A percentile compares a stretch with the other conserved stretches of the same genome.
Evolutionary conservation across 1,284 basidiomycete genomes (phyloP).

Genomic region (Phlebopus sp.): DNA sequence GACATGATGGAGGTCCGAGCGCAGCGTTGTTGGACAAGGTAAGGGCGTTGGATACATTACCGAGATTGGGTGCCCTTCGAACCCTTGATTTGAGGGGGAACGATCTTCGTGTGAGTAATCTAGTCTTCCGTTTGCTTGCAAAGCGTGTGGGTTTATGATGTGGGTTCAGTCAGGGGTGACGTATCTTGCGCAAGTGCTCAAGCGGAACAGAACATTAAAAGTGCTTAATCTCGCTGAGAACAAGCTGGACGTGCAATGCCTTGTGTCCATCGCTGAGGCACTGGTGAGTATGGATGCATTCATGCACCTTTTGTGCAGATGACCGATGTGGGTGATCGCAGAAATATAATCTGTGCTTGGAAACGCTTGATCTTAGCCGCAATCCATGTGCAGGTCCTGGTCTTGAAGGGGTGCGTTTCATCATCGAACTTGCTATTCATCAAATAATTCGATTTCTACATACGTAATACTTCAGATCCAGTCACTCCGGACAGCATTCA

Average conservation of each 20-base stretch:
- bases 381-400: conserved; percentile 92
- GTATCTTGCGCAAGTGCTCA: conserved; percentile 93
- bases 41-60: conserved; percentile 79
- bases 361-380: conserved; percentile 89
- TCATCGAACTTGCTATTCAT: neutral
- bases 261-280: conserved; percentile 85
- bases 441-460: neutral
- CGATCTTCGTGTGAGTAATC: conserved; percentile 73
- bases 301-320: neutral
- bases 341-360: conserved; percentile 95
- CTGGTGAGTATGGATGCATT: conserved; percentile 51
- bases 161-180: conserved; percentile 43
- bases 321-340: conserved; percentile 26
- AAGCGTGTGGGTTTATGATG: neutral
- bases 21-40: conserved; percentile 76
- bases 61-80: conserved; percentile 79
- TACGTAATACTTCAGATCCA: conserved; percentile 58
- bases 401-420: conserved; percentile 72
- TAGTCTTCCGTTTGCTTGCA: conserved; percentile 7
- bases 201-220: conserved; percentile 93
- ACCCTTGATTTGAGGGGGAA: conserved; percentile 92
- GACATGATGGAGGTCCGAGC: conserved; percentile 56
- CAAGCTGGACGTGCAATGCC: conserved; percentile 80
- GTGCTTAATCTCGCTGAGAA: conserved; percentile 94
- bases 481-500: conserved; percentile 88